Percentiles rank a stretch among this genome's conserved stretches.
These are phyloP conservation scores for Dryas octopetala DNA, from an alignment of 306 rosid genomes.

Conservation along the genomic window DNA sequence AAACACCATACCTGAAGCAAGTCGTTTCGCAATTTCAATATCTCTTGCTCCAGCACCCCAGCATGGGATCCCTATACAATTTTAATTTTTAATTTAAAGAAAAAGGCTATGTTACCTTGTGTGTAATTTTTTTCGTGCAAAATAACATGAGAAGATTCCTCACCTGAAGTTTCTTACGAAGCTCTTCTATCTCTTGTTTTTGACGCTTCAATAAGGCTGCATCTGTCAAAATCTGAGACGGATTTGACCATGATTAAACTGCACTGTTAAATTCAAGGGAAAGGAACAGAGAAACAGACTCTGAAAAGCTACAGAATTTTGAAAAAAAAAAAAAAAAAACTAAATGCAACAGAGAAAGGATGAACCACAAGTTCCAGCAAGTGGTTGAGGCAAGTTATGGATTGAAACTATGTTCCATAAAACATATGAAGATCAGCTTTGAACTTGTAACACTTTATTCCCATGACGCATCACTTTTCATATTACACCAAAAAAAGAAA, in stretches of 20 bases:
- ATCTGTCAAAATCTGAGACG: conserved; percentile 80
- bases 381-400: conserved; percentile 1
- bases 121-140: conserved; percentile 5
- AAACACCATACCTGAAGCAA: conserved; percentile 63
- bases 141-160: conserved; percentile 23
- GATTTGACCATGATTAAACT: conserved; percentile 11
- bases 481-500: neutral
- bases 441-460: neutral
- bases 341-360: neutral
- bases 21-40: conserved; percentile 86
- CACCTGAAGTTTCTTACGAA: conserved; percentile 86
- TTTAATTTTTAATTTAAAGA: conserved; percentile 3
- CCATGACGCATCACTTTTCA: neutral
- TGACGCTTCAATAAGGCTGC: conserved; percentile 93
- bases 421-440: neutral
- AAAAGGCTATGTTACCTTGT: conserved; percentile 10
- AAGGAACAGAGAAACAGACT: conserved; percentile 12
- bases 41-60: conserved; percentile 83
- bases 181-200: conserved; percentile 86
- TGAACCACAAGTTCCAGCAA: neutral
- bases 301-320: neutral
- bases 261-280: neutral
- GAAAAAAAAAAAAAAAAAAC: neutral
- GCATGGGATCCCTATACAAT: conserved; percentile 84
- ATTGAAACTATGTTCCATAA: neutral